Base-by-base conservation (phyloP, 768 basidiomycete species). In the Kwoniella europaea region DNA sequence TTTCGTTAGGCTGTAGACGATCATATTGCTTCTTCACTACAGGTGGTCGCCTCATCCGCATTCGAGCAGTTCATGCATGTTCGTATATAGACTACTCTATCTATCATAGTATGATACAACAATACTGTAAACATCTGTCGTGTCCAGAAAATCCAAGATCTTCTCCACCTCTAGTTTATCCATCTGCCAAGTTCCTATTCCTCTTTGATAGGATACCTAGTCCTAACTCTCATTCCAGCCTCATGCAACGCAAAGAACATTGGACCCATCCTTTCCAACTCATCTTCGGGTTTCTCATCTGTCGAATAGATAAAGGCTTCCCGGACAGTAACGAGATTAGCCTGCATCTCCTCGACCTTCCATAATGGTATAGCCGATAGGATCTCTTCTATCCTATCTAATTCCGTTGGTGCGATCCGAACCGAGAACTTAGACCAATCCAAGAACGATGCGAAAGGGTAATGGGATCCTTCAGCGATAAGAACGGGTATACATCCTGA, bases 401-500 rank as follows among this genome's bases (percentile, higher is more conserved):
- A 76, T 20, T 84, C 81, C 59, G 78, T 83, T 13, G 85, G 82
- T 5, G 77, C 76, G 41, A 86, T 76, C 41, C 80, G 74, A 43
- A 86, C 75, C 20, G 84, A 84, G 76, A 86, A 83, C 62, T 81
- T 82, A 22, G 83, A 81, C 79, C 84, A 86, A 71, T 85, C 84
- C 65, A 85, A 74, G 63, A 84, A 78, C 66, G 83, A 80, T 43
- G 81, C 81, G 75, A 82, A 85, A 16, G 85, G 85, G 76, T 80
- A 83, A 68, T 84, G 78, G 6, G 84, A 77, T 5, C 82, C 82
- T 71, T 86, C 84, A 72, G 84, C 82, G 57, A 84, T 80, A 55
- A 85, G 77, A 50, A 85, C 84, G 18, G 85, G 85, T 35, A 86
- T 86, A 72, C 85, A 86, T 50, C 85, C 85, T 22, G 85, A 83